Evolutionary conservation across 441 rosid species (phyloP).

Genomic region (Rhodomyrtus psidioides): DNA sequence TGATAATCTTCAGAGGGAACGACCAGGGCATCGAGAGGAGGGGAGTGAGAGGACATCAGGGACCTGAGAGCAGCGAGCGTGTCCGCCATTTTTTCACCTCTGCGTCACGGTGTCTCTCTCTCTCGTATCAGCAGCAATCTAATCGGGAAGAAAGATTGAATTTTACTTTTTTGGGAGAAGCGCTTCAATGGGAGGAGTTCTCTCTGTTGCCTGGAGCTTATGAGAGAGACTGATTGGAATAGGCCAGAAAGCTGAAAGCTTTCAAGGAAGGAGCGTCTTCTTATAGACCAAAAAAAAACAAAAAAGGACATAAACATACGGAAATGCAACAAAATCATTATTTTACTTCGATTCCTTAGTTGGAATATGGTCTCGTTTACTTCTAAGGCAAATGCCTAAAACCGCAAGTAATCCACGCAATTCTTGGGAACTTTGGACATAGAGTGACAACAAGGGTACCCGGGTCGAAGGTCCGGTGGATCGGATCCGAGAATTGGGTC

Average conservation of each 20-base stretch:
- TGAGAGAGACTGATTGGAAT: neutral
- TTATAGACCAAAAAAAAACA: neutral
- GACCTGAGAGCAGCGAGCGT: slow-evolving; percentile 61
- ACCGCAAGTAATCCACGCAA: neutral
- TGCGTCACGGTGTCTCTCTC: neutral
- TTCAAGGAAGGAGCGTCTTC: neutral
- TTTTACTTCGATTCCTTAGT: neutral
- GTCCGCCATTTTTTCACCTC: slow-evolving; percentile 46
- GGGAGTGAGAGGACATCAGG: slow-evolving; percentile 86
- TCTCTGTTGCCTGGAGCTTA: neutral
- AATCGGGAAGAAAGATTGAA: neutral
- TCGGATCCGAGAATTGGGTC: neutral
- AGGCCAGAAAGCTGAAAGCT: neutral
- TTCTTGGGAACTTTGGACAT: neutral
- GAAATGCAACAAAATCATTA: neutral
- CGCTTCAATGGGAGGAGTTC: neutral
- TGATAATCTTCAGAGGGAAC: slow-evolving; percentile 93
- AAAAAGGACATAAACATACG: neutral
- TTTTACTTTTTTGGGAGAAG: neutral
- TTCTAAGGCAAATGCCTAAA: neutral
- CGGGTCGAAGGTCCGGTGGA: neutral
- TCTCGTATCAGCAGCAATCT: neutral
- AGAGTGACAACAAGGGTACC: neutral
- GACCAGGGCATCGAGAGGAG: slow-evolving; percentile 78
- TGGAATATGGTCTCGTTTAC: neutral